Base-by-base conservation (phyloP, 1,139 yeast species). In the Pichia sp. region DNA sequence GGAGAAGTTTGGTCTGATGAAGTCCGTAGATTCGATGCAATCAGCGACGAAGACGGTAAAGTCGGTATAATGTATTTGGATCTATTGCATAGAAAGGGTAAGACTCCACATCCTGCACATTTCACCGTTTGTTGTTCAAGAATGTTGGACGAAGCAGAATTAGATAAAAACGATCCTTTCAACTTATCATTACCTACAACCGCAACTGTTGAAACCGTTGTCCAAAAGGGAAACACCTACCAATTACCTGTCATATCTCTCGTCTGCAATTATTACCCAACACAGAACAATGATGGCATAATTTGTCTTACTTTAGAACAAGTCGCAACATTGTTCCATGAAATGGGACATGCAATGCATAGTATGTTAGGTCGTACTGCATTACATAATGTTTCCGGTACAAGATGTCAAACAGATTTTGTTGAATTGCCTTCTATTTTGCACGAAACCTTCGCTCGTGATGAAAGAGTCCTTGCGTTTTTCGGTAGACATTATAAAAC, bases 311-410 rank as follows among this genome's bases (percentile, higher is more conserved):
- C 84, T 9, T 73, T 88, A 52, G 80, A 76, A 49, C 98, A 94
- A 60, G 91, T 93, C 5, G 96, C 91, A 60, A 93, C 99, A 0
- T 69, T 93, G 31, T 93, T 94, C 70, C 99, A 93, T 67, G 99
- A 93, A 67, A 90, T 93, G 96, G 99, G 99, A 1, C 99, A 93
- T 67, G 99, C 99, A 2, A 86, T 93, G 81, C 99, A 93, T 65
- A 89, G 97, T 7, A 91, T 93, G 97, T 71, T 93, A 27, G 99
- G 98, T 0, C 75, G 93, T 52, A 93, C 99, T 0, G 76, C 83
- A 40, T 70, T 93, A 43, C 99, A 94, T 62, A 94, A 91, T 62
- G 84, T 93, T 15, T 84, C 95, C 21, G 99, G 99, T 2, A 93
- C 99, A 0, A 74, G 99, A 52, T 93, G 98, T 62, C 87, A 90